These are phyloP conservation scores for Apiotrichum siamense DNA, from an alignment of 1,284 basidiomycete species.

Conservation along the genomic window DNA sequence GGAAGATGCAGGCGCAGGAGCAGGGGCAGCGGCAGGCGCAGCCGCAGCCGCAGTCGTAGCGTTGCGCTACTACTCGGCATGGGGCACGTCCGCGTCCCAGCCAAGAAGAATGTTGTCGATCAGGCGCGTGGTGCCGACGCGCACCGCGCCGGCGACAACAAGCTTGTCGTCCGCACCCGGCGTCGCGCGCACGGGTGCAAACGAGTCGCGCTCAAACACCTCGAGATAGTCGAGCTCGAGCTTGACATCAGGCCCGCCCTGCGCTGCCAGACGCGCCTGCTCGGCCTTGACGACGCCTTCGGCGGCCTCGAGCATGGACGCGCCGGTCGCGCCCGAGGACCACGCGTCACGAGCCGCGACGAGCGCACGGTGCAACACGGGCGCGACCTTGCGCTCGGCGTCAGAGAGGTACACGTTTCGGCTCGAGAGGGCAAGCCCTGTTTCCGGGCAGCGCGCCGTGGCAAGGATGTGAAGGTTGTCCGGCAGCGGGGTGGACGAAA, in stretches of 20 bases:
- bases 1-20: too few species aligned
- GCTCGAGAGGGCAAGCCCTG: conserved; percentile 76
- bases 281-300: conserved; percentile 27
- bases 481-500: conserved; percentile 66
- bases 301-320: conserved; percentile 53
- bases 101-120: conserved; percentile 90
- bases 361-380: conserved; percentile 67
- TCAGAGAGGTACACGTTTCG: conserved; percentile 77
- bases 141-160: conserved; percentile 81
- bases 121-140: conserved; percentile 78
- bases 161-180: conserved; percentile 51
- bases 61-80: conserved; percentile 13
- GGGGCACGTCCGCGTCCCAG: conserved; percentile 47
- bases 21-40: too few species aligned
- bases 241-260: conserved; percentile 50
- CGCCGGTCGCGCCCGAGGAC: conserved; percentile 53
- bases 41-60: neutral
- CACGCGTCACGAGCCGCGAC: conserved; percentile 56
- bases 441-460: conserved; percentile 61
- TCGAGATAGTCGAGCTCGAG: conserved; percentile 78
- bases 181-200: conserved; percentile 47
- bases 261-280: conserved; percentile 44
- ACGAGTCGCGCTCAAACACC: conserved; percentile 74
- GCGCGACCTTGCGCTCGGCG: conserved; percentile 62
- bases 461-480: conserved; percentile 72